A percentile compares a stretch with the other conserved stretches of the same genome.
Evolutionary conservation across 768 basidiomycete species (phyloP).

Genomic region (Hygrophorus russula): DNA sequence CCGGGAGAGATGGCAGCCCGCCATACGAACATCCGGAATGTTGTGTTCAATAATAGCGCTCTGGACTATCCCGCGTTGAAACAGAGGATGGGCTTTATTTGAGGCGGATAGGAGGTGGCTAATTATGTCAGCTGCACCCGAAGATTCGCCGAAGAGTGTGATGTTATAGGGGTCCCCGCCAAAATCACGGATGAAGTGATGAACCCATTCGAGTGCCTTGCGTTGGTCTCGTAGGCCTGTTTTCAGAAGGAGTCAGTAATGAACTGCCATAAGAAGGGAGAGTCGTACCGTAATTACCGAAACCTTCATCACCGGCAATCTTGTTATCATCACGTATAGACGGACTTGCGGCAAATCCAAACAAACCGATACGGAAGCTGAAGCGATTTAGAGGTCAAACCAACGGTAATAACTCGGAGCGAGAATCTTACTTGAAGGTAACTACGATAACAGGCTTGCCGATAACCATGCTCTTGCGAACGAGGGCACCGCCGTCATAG

Average conservation of each 20-base stretch:
- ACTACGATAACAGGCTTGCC: slow-evolving; percentile 63
- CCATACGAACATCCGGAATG: slow-evolving; percentile 45
- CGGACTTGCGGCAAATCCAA: slow-evolving; percentile 64
- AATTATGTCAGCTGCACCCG: slow-evolving; percentile 48
- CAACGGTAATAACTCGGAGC: not conserved
- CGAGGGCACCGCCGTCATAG: slow-evolving; percentile 63
- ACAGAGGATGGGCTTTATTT: slow-evolving; percentile 50
- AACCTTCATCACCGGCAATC: slow-evolving; percentile 52
- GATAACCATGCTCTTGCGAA: slow-evolving; percentile 50
- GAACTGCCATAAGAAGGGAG: not conserved
- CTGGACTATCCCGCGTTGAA: slow-evolving; percentile 69
- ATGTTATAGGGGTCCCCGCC: slow-evolving; percentile 58
- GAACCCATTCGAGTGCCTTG: slow-evolving; percentile 52
- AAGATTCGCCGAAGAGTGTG: slow-evolving; percentile 39
- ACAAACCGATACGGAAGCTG: slow-evolving; percentile 68
- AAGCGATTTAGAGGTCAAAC: not conserved
- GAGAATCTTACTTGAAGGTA: slow-evolving; percentile 55
- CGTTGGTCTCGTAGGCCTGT: slow-evolving; percentile 56
- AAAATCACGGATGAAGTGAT: slow-evolving; percentile 46
- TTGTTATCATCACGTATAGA: slow-evolving; percentile 60
- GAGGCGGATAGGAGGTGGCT: slow-evolving; percentile 51
- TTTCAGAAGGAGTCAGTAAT: slow-evolving; percentile 6
- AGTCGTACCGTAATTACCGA: slow-evolving; percentile 64
- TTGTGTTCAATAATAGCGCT: slow-evolving; percentile 54
- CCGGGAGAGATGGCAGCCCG: slow-evolving; percentile 59